A percentile compares a stretch with the other conserved stretches of the same genome.
These are phyloP conservation scores for Tetragonia tetragonoides DNA, from an alignment of 148 eudicot genomes.

Conservation along the genomic window DNA sequence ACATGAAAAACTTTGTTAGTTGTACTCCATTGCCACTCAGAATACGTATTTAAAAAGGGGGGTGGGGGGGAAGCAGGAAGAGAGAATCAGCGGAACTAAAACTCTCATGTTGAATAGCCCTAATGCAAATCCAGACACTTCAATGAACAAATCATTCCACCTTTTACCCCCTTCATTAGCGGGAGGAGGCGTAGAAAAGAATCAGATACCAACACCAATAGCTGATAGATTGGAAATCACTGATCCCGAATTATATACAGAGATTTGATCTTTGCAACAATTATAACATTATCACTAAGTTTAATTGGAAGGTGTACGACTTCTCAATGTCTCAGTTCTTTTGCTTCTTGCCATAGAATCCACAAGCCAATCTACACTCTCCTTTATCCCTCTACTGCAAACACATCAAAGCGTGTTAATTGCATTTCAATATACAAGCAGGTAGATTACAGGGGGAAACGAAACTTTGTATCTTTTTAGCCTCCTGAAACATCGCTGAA, in stretches of 20 bases:
- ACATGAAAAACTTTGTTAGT: no score
- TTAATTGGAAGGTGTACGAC: constrained; percentile 53
- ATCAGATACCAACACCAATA: neutral
- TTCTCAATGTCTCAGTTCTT: constrained; percentile 76
- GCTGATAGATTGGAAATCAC: no score
- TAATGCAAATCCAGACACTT: no score
- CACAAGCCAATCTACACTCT: constrained; percentile 87
- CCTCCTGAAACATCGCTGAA: no score
- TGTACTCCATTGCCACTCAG: no score
- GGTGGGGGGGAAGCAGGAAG: no score
- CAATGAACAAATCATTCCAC: neutral
- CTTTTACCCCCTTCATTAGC: neutral
- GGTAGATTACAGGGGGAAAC: neutral
- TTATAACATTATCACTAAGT: neutral
- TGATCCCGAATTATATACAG: no score
- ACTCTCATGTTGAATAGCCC: no score
- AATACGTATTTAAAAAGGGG: no score
- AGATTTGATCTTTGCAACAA: neutral
- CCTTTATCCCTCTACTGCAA: constrained; percentile 87
- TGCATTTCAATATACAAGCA: neutral
- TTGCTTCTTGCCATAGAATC: constrained; percentile 94
- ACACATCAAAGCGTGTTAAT: constrained; percentile 1
- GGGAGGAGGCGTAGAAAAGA: neutral
- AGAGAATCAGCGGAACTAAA: no score
- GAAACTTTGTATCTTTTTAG: neutral